A percentile compares a stretch with the other conserved stretches of the same genome.
Evolutionary conservation across 768 basidiomycete species (phyloP).

Genomic region (Holtermanniella nyarrowii): DNA sequence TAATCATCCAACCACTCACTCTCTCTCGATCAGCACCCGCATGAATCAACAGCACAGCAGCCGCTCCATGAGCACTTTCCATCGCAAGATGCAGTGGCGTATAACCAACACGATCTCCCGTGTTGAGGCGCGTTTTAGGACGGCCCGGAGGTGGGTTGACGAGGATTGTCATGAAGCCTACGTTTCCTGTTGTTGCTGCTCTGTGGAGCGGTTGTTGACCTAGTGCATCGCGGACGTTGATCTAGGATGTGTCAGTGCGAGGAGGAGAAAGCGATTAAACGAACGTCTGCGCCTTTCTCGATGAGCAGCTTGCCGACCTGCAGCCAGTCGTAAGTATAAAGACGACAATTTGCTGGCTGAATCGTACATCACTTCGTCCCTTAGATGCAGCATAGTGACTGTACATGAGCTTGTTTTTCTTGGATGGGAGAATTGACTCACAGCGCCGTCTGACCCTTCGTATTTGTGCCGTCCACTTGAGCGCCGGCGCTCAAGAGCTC

Average conservation of each 20-base stretch:
- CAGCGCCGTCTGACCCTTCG: slow-evolving; percentile 40
- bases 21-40: slow-evolving; percentile 86
- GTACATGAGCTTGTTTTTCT: background rate
- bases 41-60: slow-evolving; percentile 80
- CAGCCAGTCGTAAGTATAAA: no score
- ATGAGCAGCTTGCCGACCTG: slow-evolving; percentile 83
- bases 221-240: slow-evolving; percentile 87
- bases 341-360: no score
- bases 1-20: slow-evolving; percentile 47
- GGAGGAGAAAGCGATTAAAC: slow-evolving; percentile 41
- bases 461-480: slow-evolving; percentile 33
- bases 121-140: slow-evolving; percentile 67
- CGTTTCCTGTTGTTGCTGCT: slow-evolving; percentile 88
- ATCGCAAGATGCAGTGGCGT: slow-evolving; percentile 94
- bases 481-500: slow-evolving; percentile 38
- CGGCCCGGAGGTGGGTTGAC: slow-evolving; percentile 67
- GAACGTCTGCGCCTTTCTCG: slow-evolving; percentile 78
- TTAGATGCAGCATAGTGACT: slow-evolving; percentile 43
- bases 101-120: slow-evolving; percentile 50
- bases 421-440: slow-evolving; percentile 10
- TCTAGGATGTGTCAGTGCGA: slow-evolving; percentile 45
- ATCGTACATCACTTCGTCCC: slow-evolving; percentile 7
- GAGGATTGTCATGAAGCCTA: slow-evolving; percentile 77
- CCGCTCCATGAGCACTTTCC: slow-evolving; percentile 89
- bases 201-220: slow-evolving; percentile 93